phyloP scores from a whole-genome alignment of 1,139 yeast genomes.

The Pichia sp. region DNA sequence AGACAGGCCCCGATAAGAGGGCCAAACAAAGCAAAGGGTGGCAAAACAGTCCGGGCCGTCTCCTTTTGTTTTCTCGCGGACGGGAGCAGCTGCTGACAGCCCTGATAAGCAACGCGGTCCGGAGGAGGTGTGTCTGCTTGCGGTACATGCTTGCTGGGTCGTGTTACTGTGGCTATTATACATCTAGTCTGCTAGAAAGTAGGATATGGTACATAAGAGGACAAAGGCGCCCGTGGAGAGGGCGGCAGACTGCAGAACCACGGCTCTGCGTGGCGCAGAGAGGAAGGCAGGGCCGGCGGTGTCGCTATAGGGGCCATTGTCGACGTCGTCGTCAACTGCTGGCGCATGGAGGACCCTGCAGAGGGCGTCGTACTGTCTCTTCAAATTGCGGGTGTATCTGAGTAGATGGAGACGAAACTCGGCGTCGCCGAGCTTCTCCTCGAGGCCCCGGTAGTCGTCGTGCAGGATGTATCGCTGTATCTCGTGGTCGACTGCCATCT shows the following conservation, averaged over 20 bases:
- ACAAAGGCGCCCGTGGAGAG: conserved; percentile 1
- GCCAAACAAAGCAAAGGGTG: conserved; percentile 1
- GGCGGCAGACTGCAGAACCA: not conserved
- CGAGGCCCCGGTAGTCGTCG: not conserved
- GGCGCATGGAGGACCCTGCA: not conserved
- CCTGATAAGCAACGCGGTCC: not conserved
- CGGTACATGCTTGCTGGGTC: not conserved
- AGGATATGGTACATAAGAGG: conserved; percentile 11
- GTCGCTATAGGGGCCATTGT: not conserved
- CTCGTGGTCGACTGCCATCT: not conserved
- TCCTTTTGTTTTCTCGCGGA: not conserved
- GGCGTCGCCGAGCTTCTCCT: conserved; percentile 5
- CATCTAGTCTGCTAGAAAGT: conserved; percentile 12
- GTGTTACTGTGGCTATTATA: not conserved
- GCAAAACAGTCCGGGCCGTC: conserved; percentile 1
- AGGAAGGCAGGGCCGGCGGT: not conserved
- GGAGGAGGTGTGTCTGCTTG: not conserved
- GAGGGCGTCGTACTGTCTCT: conserved; percentile 7
- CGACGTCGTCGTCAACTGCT: not conserved
- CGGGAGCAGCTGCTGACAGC: not conserved
- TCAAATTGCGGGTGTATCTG: conserved; percentile 4
- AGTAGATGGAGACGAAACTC: conserved; percentile 9
- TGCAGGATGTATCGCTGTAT: not conserved
- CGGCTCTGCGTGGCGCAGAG: not conserved
- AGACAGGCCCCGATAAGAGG: conserved; percentile 1